phyloP scores from a whole-genome alignment of 345 rosid species.

The Acer yangbiense region DNA sequence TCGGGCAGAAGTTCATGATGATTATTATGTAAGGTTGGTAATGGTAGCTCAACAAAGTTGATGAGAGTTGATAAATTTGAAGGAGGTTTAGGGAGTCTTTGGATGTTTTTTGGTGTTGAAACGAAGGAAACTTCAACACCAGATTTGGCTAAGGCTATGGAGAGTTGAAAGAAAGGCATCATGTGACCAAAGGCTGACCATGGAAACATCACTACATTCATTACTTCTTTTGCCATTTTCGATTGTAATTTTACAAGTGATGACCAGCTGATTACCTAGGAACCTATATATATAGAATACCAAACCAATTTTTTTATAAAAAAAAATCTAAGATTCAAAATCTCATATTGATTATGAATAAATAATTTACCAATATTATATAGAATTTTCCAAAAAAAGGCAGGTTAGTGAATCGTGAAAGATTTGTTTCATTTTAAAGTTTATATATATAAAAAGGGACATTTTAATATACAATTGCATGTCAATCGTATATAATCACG shows the following conservation, averaged over 20 bases:
- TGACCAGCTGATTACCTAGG: too few relatives aligned
- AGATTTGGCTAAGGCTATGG: slow-evolving; percentile 17
- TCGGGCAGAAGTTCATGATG: slow-evolving; percentile 4
- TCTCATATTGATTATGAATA: too few relatives aligned
- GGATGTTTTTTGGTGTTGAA: slow-evolving; percentile 27
- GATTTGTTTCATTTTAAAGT: too few relatives aligned
- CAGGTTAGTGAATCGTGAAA: too few relatives aligned
- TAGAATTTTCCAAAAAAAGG: too few relatives aligned
- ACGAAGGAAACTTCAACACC: slow-evolving; percentile 23
- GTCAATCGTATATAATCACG: too few relatives aligned
- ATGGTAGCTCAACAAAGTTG: slow-evolving; percentile 17
- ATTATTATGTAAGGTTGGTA: slow-evolving; percentile 19
- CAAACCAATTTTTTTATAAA: too few relatives aligned
- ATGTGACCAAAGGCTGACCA: slow-evolving; percentile 28
- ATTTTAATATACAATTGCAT: too few relatives aligned
- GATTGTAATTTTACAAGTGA: background rate
- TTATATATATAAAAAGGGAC: too few relatives aligned
- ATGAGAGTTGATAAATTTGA: slow-evolving; percentile 9
- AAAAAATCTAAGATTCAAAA: too few relatives aligned
- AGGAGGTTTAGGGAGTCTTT: slow-evolving; percentile 32
- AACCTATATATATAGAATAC: too few relatives aligned
- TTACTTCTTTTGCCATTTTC: background rate
- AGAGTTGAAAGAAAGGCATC: slow-evolving; percentile 26
- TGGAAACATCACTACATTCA: slow-evolving; percentile 24
- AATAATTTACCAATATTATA: too few relatives aligned